Percentiles rank a stretch among this genome's conserved stretches.
phyloP scores from a whole-genome alignment of 2,329 filamentous ascomycete species.

The Penicillium oxalicum region DNA sequence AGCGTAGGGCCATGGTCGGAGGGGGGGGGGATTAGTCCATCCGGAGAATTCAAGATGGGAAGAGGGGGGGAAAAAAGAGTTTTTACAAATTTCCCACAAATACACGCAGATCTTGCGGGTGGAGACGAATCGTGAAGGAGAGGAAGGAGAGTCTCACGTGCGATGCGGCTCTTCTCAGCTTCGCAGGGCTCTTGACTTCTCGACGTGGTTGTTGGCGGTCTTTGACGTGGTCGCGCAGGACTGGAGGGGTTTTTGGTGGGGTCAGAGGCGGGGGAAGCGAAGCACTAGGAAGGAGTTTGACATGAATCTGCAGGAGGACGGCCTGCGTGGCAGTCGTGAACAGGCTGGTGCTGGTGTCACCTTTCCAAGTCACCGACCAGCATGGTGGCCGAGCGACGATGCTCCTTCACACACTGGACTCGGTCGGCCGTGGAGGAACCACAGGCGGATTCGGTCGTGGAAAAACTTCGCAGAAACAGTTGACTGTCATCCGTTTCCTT shows the following conservation, averaged over 20 bases:
- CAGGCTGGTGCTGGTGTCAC: not conserved
- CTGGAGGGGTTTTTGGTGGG: slow-evolving; percentile 20
- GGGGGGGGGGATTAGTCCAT: slow-evolving; percentile 18
- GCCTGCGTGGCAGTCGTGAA: not conserved
- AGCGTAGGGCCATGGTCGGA: slow-evolving; percentile 35
- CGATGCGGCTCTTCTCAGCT: slow-evolving; percentile 16
- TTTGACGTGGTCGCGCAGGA: slow-evolving; percentile 23
- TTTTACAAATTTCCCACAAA: not conserved
- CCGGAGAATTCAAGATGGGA: slow-evolving; percentile 1
- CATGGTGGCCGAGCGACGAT: no score
- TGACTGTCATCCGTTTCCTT: no score
- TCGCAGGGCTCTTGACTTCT: not conserved
- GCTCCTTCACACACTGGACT: no score
- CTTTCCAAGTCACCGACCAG: no score
- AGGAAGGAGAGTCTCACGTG: slow-evolving; percentile 12
- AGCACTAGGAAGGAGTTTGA: not conserved
- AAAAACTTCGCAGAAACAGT: no score
- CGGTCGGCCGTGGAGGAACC: no score
- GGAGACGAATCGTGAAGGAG: not conserved
- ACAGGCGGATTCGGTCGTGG: no score
- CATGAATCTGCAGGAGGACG: not conserved
- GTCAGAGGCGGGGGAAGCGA: slow-evolving; percentile 2
- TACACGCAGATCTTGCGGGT: no score
- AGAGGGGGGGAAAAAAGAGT: not conserved
- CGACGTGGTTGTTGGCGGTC: slow-evolving; percentile 9